phyloP scores from a whole-genome alignment of 179 eudicot genomes.

The Carnegiea gigantea region DNA sequence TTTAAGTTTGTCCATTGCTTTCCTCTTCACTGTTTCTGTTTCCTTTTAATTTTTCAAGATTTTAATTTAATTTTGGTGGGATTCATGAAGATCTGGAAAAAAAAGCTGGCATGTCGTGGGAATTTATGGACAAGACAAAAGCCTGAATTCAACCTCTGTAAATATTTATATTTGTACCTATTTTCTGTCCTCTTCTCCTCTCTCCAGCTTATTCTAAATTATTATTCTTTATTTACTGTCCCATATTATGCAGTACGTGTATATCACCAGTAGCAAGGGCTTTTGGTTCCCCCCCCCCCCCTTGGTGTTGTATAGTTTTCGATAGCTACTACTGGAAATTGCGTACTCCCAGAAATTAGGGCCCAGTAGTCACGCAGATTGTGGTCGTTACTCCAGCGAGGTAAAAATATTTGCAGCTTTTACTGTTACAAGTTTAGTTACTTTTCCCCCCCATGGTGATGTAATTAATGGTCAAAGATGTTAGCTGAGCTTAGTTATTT shows the following conservation, averaged over 20 bases:
- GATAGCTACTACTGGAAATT: constrained; percentile 17
- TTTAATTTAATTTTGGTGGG: background rate
- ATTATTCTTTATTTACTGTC: background rate
- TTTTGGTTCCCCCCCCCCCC: no score
- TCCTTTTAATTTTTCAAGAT: background rate
- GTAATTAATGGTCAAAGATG: background rate
- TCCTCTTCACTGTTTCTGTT: background rate
- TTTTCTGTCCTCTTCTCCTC: background rate
- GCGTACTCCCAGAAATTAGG: background rate
- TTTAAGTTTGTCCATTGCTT: background rate
- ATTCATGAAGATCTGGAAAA: background rate
- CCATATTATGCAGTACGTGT: background rate
- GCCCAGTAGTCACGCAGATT: background rate
- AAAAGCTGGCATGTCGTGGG: background rate
- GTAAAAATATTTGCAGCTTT: constrained; percentile 3
- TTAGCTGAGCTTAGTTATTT: background rate
- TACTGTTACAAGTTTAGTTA: background rate
- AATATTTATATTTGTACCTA: background rate
- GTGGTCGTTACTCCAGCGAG: background rate
- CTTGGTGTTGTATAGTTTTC: constrained; percentile 21
- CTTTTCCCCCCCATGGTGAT: background rate
- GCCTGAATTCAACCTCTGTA: background rate
- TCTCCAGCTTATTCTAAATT: background rate
- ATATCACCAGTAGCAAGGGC: background rate
- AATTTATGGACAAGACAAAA: constrained; percentile 17